phyloP scores from a whole-genome alignment of 2,329 filamentous ascomycete species.

The Nigrospora oryzae region DNA sequence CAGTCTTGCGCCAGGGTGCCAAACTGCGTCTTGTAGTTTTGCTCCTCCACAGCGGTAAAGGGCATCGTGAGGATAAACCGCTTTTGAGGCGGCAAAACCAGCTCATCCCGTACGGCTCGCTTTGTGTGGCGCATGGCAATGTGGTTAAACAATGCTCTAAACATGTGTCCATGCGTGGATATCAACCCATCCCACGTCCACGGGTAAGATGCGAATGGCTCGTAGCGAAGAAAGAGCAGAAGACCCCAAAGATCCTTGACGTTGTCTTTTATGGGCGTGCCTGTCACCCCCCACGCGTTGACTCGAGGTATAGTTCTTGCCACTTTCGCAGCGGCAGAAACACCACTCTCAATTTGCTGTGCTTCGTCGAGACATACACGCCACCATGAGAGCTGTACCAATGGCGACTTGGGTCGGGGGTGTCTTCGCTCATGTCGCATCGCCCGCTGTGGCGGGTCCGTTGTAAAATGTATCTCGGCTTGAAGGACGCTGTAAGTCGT shows the following conservation, averaged over 20 bases:
- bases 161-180: constrained; percentile 49
- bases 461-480: constrained; percentile 70
- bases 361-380: constrained; percentile 70
- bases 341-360: constrained; percentile 88
- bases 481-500: constrained; percentile 66
- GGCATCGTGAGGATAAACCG: constrained; percentile 83
- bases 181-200: constrained; percentile 63
- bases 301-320: constrained; percentile 72
- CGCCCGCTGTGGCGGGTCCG: constrained; percentile 58
- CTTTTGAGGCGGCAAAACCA: constrained; percentile 73
- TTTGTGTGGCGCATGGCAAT: constrained; percentile 85
- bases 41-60: constrained; percentile 84
- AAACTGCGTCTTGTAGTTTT: constrained; percentile 74
- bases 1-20: constrained; percentile 65
- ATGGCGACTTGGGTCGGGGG: constrained; percentile 60
- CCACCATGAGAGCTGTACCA: constrained; percentile 83
- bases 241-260: constrained; percentile 72
- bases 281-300: constrained; percentile 88
- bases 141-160: constrained; percentile 59
- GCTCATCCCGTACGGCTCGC: constrained; percentile 66
- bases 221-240: constrained; percentile 69
- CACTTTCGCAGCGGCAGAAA: constrained; percentile 74
- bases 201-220: constrained; percentile 61
- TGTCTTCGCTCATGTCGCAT: constrained; percentile 60
- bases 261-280: constrained; percentile 78